Evolutionary conservation across 1,284 basidiomycete genomes (phyloP).

Genomic region (Microbotryum saponariae): DNA sequence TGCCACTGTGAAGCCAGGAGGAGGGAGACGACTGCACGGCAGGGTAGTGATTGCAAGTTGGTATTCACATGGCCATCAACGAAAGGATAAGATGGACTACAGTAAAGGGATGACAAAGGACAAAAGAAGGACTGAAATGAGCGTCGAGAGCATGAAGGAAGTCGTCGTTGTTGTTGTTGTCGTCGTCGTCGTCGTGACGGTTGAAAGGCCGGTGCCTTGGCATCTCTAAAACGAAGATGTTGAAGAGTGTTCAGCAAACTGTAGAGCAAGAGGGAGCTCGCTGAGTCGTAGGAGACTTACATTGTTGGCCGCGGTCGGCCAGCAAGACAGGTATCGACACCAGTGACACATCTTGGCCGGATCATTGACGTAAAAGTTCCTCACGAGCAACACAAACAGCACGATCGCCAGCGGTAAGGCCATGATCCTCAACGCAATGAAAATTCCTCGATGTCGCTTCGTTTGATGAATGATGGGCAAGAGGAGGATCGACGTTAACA

Average conservation of each 20-base stretch:
- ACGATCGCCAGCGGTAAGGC: conserved; percentile 67
- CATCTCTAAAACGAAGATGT: conserved; percentile 20
- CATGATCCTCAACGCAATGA: conserved; percentile 63
- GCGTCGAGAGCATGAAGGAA: neutral
- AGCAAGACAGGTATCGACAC: conserved; percentile 82
- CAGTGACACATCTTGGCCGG: conserved; percentile 72
- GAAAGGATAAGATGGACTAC: neutral
- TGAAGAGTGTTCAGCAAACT: neutral
- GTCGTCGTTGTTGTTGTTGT: conserved; percentile 15
- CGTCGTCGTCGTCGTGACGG: conserved; percentile 8
- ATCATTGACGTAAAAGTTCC: conserved; percentile 82
- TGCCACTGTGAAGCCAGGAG: too few relatives aligned
- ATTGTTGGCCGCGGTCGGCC: conserved; percentile 51
- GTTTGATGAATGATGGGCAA: conserved; percentile 78
- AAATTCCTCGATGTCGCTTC: conserved; percentile 61
- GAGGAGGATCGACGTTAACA: conserved; percentile 66
- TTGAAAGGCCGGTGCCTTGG: conserved; percentile 34
- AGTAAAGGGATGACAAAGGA: conserved; percentile 15
- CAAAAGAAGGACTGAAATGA: conserved; percentile 23
- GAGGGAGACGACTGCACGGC: too few relatives aligned
- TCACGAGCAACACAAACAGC: conserved; percentile 69
- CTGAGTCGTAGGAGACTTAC: neutral
- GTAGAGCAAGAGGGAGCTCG: neutral
- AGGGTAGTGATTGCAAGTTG: too few relatives aligned
- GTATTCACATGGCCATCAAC: neutral